Conservation (phyloP, 495 filamentous ascomycete genomes). For the Xylaria scruposa region DNA sequence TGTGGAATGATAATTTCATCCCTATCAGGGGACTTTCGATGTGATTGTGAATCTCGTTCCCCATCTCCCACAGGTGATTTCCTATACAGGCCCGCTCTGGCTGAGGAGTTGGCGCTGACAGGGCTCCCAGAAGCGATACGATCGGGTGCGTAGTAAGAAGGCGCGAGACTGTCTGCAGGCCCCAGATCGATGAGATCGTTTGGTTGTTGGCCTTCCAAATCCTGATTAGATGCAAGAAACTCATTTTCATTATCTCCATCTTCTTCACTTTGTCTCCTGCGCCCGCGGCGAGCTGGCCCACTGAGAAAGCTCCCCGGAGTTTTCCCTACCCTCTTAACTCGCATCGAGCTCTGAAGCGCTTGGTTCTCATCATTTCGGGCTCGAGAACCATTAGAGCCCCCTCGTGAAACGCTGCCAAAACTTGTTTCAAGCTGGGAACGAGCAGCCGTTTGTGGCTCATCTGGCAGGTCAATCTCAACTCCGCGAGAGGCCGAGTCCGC, state of each 20-base stretch:
- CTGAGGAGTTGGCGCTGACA: conserved; percentile 47
- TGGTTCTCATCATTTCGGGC: conserved; percentile 62
- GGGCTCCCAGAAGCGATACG: conserved; percentile 53
- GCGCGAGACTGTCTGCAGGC: conserved; percentile 40
- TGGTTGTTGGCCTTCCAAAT: conserved; percentile 45
- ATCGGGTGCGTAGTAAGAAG: conserved; percentile 49
- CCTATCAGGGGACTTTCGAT: conserved; percentile 37
- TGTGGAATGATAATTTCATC: conserved; percentile 53
- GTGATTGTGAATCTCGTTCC: conserved; percentile 19
- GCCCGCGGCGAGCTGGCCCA: conserved; percentile 74
- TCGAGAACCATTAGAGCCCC: conserved; percentile 54
- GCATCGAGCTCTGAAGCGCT: conserved; percentile 70
- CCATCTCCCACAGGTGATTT: conserved; percentile 34
- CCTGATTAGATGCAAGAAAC: conserved; percentile 41
- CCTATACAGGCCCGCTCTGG: conserved; percentile 43
- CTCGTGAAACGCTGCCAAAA: conserved; percentile 56
- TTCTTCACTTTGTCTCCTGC: conserved; percentile 77
- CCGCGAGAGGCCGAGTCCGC: conserved; percentile 38
- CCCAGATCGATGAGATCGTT: conserved; percentile 32
- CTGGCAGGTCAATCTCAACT: conserved; percentile 46
- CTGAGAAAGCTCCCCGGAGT: conserved; percentile 75
- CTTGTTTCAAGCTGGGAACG: conserved; percentile 41
- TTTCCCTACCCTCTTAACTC: conserved; percentile 75
- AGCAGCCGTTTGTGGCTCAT: conserved; percentile 51
- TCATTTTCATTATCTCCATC: conserved; percentile 57